These are phyloP conservation scores for Elsinoe ampelina DNA, from an alignment of 2,329 filamentous ascomycete species.

Conservation along the genomic window DNA sequence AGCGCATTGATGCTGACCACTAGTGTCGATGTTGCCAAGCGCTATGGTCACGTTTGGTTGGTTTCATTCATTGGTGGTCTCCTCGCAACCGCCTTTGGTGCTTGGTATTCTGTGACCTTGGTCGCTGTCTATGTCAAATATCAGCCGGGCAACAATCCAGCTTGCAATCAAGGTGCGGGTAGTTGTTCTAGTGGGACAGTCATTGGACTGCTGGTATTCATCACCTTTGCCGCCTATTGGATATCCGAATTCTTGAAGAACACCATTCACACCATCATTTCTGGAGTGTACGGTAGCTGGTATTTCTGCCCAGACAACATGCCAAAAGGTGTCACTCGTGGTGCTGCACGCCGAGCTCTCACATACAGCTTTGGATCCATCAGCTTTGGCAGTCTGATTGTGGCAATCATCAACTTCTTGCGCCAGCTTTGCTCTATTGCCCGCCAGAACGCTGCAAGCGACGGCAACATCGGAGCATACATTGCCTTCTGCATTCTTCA, in stretches of 20 bases:
- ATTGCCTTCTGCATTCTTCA: constrained; percentile 66
- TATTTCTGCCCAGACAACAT: constrained; percentile 68
- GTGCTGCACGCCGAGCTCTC: constrained; percentile 69
- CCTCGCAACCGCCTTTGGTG: constrained; percentile 63
- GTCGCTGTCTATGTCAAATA: constrained; percentile 81
- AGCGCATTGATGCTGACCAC: constrained; percentile 83
- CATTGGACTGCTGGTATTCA: constrained; percentile 74
- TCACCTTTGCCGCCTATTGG: constrained; percentile 91
- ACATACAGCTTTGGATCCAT: constrained; percentile 93
- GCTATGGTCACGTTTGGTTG: constrained; percentile 75
- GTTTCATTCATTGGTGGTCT: constrained; percentile 79
- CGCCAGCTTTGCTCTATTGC: constrained; percentile 76
- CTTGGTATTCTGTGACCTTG: constrained; percentile 79
- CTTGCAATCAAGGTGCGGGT: constrained; percentile 45
- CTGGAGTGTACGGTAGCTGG: constrained; percentile 86
- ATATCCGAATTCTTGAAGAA: constrained; percentile 91
- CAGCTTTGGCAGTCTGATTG: constrained; percentile 71
- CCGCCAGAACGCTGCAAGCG: constrained; percentile 51
- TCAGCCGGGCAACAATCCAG: constrained; percentile 54
- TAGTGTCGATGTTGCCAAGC: constrained; percentile 73
- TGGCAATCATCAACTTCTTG: constrained; percentile 78
- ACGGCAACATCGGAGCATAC: constrained; percentile 59
- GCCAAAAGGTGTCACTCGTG: constrained; percentile 69
- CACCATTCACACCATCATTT: constrained; percentile 77
- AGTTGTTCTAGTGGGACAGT: constrained; percentile 68